A percentile compares a stretch with the other conserved stretches of the same genome.
Conservation (phyloP, 768 basidiomycete genomes). For the Tylopilus sp. region DNA sequence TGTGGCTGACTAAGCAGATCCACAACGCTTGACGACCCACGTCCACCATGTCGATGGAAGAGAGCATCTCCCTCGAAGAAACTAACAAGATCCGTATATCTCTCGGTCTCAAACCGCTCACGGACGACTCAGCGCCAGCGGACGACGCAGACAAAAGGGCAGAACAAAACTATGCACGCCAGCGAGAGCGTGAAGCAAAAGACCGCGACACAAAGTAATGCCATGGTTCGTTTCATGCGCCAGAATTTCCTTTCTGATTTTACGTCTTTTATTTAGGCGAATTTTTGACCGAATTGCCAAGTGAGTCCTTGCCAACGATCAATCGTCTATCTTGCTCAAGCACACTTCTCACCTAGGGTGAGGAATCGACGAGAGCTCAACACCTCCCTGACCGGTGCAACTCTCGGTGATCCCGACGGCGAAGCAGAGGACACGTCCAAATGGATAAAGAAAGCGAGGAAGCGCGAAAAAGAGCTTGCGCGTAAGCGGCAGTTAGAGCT, state of each 20-base stretch:
- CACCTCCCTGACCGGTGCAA: conserved; percentile 86
- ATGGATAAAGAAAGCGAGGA: conserved; percentile 92
- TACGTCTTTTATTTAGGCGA: conserved; percentile 44
- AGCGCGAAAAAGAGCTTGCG: conserved; percentile 85
- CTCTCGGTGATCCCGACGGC: conserved; percentile 84
- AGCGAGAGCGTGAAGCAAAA: conserved; percentile 64
- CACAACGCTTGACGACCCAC: not conserved
- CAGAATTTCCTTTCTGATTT: conserved; percentile 17
- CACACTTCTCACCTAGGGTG: conserved; percentile 60
- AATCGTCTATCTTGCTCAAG: conserved; percentile 36
- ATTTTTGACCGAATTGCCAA: conserved; percentile 78
- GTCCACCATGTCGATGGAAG: conserved; percentile 65
- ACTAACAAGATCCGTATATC: conserved; percentile 95
- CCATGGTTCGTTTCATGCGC: conserved; percentile 18
- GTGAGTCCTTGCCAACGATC: conserved; percentile 54
- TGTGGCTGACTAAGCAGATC: conserved; percentile 10
- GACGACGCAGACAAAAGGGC: conserved; percentile 79
- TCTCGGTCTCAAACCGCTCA: conserved; percentile 90
- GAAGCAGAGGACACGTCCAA: conserved; percentile 75
- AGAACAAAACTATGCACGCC: conserved; percentile 79
- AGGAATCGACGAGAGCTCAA: conserved; percentile 92
- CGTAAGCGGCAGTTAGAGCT: conserved; percentile 78
- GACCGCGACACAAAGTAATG: conserved; percentile 76
- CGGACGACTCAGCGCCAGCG: conserved; percentile 71
- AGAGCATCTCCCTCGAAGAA: conserved; percentile 89